These are phyloP conservation scores for Fusarium tupiense DNA, from an alignment of 2,329 filamentous ascomycete genomes.

Conservation along the genomic window DNA sequence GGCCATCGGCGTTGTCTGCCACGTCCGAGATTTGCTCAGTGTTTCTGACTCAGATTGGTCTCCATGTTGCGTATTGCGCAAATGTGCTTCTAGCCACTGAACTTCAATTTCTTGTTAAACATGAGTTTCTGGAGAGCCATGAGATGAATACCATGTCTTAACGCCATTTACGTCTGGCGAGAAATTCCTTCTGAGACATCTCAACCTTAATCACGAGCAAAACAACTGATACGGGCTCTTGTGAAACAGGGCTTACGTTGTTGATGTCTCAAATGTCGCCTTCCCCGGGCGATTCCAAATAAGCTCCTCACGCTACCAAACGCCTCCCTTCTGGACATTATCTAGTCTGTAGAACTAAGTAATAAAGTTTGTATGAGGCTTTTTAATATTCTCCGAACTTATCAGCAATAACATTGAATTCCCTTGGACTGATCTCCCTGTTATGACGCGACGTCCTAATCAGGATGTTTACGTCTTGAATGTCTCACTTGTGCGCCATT, in stretches of 20 bases:
- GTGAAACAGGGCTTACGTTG: neutral
- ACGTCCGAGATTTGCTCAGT: neutral
- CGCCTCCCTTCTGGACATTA: neutral
- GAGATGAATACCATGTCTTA: neutral
- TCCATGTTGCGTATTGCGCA: neutral
- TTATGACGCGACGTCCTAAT: neutral
- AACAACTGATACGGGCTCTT: neutral
- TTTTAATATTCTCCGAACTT: neutral
- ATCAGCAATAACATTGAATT: neutral
- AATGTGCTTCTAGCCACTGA: neutral
- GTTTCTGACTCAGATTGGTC: neutral
- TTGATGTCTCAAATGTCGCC: neutral
- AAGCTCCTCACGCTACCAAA: neutral
- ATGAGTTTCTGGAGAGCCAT: neutral
- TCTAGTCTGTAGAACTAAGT: neutral
- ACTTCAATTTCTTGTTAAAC: no score
- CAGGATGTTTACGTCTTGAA: no score
- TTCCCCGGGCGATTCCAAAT: neutral
- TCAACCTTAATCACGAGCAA: neutral
- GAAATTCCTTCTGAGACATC: neutral
- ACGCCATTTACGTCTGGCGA: neutral
- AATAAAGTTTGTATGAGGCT: neutral
- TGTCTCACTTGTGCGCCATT: neutral
- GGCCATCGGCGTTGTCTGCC: neutral
- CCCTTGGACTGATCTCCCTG: neutral